These are phyloP conservation scores for Aristolochia contorta DNA, from an alignment of 164 flowering plant species.

Conservation along the genomic window DNA sequence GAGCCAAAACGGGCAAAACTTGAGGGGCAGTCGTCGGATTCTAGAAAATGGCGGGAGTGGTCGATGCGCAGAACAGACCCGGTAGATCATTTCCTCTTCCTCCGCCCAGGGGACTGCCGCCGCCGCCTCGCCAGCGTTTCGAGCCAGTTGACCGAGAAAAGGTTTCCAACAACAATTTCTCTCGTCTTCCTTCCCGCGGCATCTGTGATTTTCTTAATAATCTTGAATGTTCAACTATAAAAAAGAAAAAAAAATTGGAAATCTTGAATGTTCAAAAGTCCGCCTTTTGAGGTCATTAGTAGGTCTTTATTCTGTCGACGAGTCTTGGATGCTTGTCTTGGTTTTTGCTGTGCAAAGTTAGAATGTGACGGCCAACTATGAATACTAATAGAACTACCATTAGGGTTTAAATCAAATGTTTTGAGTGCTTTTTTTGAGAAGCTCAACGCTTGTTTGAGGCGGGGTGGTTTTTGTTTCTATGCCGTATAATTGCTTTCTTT, in stretches of 20 bases:
- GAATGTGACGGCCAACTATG: too few relatives aligned
- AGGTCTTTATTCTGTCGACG: not conserved
- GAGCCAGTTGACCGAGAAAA: slow-evolving; percentile 55
- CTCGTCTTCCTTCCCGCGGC: slow-evolving; percentile 3
- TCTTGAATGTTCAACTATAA: not conserved
- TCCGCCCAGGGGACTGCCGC: slow-evolving; percentile 28
- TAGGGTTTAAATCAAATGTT: too few relatives aligned
- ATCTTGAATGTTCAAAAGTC: not conserved
- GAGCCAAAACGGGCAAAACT: too few relatives aligned
- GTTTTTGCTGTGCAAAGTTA: not conserved
- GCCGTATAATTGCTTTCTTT: too few relatives aligned
- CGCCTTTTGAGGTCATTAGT: not conserved
- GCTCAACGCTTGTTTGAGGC: too few relatives aligned
- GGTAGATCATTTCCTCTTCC: slow-evolving; percentile 24
- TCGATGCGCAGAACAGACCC: slow-evolving; percentile 19
- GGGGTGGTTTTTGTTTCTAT: too few relatives aligned
- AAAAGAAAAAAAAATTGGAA: too few relatives aligned
- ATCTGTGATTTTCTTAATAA: not conserved
- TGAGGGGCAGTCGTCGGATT: too few relatives aligned
- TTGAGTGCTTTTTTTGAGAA: too few relatives aligned
- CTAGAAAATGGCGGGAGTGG: slow-evolving; percentile 26
- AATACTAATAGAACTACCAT: too few relatives aligned
- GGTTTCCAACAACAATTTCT: slow-evolving; percentile 9
- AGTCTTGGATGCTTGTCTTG: too few relatives aligned
- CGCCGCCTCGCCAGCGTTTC: slow-evolving; percentile 36